A percentile compares a stretch with the other conserved stretches of the same genome.
Evolutionary conservation across 2,329 filamentous ascomycete genomes (phyloP).

Genomic region (Beauveria medogensis): DNA sequence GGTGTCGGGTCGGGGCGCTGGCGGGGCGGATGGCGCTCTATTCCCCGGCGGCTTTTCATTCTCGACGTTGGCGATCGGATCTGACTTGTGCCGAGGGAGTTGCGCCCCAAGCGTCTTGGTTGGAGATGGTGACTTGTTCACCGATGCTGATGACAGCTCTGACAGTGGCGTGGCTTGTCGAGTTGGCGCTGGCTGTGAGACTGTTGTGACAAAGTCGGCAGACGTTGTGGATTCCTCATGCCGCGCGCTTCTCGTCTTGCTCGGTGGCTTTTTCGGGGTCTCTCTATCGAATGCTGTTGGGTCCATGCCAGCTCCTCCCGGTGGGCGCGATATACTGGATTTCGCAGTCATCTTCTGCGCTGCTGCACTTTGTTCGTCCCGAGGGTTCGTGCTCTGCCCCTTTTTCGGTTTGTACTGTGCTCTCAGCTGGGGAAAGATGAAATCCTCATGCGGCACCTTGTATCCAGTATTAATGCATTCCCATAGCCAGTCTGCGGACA

Average conservation of each 20-base stretch:
- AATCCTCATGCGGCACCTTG: slow-evolving; percentile 37
- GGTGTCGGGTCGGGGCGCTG: neutral
- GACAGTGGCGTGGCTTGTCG: slow-evolving; percentile 28
- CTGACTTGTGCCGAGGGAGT: slow-evolving; percentile 14
- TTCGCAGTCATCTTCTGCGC: slow-evolving; percentile 1
- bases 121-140: slow-evolving; percentile 34
- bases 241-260: slow-evolving; percentile 11
- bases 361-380: slow-evolving; percentile 7
- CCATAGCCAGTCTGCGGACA: slow-evolving; percentile 78
- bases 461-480: slow-evolving; percentile 58
- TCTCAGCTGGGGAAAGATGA: slow-evolving; percentile 39
- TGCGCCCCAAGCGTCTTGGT: slow-evolving; percentile 17
- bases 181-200: slow-evolving; percentile 27
- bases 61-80: slow-evolving; percentile 11
- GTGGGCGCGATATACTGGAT: slow-evolving; percentile 14
- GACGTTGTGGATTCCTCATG: slow-evolving; percentile 21
- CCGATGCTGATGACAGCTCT: slow-evolving; percentile 31
- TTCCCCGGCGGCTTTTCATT: neutral
- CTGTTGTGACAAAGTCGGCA: slow-evolving; percentile 34
- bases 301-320: slow-evolving; percentile 27
- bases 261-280: slow-evolving; percentile 15
- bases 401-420: slow-evolving; percentile 19
- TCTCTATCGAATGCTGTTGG: slow-evolving; percentile 31
- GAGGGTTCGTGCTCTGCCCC: slow-evolving; percentile 12
- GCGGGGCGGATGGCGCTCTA: neutral